Percentiles rank a stretch among this genome's conserved stretches.
phyloP scores from a whole-genome alignment of 129 eudicot genomes.

The Chrysanthemum seticuspe region DNA sequence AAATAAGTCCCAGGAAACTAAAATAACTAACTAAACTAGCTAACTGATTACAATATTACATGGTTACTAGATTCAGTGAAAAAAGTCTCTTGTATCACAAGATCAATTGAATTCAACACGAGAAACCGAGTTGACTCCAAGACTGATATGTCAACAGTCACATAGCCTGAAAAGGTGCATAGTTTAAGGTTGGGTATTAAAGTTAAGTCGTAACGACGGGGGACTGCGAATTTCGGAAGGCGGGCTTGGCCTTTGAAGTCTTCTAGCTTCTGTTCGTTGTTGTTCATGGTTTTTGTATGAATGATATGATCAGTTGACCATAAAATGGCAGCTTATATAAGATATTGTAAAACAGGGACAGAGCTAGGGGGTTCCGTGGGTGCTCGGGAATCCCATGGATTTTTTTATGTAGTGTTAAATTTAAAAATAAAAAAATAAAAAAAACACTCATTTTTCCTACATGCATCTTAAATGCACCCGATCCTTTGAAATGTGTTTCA shows the following conservation, averaged over 20 bases:
- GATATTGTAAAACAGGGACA: too few species aligned
- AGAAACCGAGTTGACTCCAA: slow-evolving; percentile 42
- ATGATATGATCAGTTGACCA: too few species aligned
- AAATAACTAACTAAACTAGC: not conserved
- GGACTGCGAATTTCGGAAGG: slow-evolving; percentile 53
- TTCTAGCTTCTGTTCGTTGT: slow-evolving; percentile 25
- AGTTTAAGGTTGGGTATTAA: slow-evolving; percentile 35
- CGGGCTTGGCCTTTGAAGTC: slow-evolving; percentile 49
- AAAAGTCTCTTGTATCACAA: slow-evolving; percentile 21
- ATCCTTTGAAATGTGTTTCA: too few species aligned
- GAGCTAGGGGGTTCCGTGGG: too few species aligned
- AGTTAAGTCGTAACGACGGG: slow-evolving; percentile 40
- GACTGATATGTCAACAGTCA: slow-evolving; percentile 26
- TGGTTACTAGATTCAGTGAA: slow-evolving; percentile 30
- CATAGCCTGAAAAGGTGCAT: slow-evolving; percentile 44
- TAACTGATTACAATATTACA: slow-evolving; percentile 14
- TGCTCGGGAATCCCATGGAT: too few species aligned
- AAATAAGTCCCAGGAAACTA: not conserved
- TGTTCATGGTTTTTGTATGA: slow-evolving; percentile 25
- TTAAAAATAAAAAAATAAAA: too few species aligned
- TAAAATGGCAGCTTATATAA: too few species aligned
- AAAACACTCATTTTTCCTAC: too few species aligned
- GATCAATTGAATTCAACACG: slow-evolving; percentile 40
- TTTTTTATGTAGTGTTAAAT: too few species aligned
- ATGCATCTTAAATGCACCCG: too few species aligned